Evolutionary conservation across 1,139 yeast species (phyloP).

Genomic region (Yamadazyma triangularis): DNA sequence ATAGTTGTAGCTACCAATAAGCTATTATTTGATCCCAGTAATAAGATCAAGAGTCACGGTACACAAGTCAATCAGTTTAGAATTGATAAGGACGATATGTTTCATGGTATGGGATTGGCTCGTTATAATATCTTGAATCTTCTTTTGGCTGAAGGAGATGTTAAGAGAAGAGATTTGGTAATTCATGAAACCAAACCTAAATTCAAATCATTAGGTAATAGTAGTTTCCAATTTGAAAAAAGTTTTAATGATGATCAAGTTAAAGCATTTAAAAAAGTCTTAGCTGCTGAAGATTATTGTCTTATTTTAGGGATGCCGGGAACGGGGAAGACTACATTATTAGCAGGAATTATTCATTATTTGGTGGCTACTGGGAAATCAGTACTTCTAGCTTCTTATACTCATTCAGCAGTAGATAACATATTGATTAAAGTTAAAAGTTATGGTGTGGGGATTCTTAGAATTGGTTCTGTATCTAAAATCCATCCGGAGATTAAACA

Average conservation of each 20-base stretch:
- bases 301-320: constrained; percentile 97
- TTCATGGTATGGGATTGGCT: constrained; percentile 71
- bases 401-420: constrained; percentile 96
- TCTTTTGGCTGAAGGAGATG: constrained; percentile 54
- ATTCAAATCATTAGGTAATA: constrained; percentile 6
- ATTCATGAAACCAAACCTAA: constrained; percentile 50
- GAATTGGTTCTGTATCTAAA: constrained; percentile 54
- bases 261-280: constrained; percentile 59
- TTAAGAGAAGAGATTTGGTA: constrained; percentile 48
- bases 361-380: constrained; percentile 60
- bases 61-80: constrained; percentile 39
- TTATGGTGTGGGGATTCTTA: constrained; percentile 41
- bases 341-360: constrained; percentile 65
- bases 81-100: constrained; percentile 77
- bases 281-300: constrained; percentile 69
- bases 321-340: constrained; percentile 94
- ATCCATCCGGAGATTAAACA: constrained; percentile 61
- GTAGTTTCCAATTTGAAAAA: constrained; percentile 8
- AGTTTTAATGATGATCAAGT: constrained; percentile 63
- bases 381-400: constrained; percentile 77
- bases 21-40: constrained; percentile 44
- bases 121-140: constrained; percentile 70
- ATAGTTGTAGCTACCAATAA: constrained; percentile 47
- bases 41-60: constrained; percentile 39
- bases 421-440: constrained; percentile 67